These are phyloP conservation scores for Carex myosuroides DNA, from an alignment of 176 grass and related monocot species.

Conservation along the genomic window DNA sequence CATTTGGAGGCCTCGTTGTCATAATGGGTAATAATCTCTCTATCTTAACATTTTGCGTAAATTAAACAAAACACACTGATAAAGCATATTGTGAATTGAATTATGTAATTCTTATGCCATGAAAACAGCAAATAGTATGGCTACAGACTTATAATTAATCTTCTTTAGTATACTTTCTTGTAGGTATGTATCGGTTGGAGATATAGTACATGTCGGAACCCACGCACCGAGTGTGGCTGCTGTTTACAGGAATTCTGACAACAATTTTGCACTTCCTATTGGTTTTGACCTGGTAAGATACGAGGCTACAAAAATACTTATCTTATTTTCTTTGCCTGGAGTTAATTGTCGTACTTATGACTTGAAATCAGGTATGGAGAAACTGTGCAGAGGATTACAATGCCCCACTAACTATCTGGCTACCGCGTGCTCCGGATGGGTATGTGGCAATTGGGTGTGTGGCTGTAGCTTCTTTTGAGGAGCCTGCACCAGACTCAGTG, in stretches of 20 bases:
- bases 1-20: conserved; percentile 76
- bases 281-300: conserved; percentile 85
- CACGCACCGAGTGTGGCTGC: conserved; percentile 55
- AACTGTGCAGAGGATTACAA: conserved; percentile 76
- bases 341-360: not conserved
- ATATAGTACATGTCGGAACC: conserved; percentile 70
- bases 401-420: conserved; percentile 65
- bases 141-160: not conserved
- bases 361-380: conserved; percentile 74
- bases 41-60: conserved; percentile 17
- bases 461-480: conserved; percentile 52
- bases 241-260: conserved; percentile 57
- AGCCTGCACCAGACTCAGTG: conserved; percentile 47
- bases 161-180: conserved; percentile 16
- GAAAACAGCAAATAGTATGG: not conserved
- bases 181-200: conserved; percentile 86
- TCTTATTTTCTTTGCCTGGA: not conserved
- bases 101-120: not conserved
- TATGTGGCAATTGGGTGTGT: conserved; percentile 73
- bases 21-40: conserved; percentile 57
- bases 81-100: not conserved
- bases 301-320: not conserved
- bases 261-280: conserved; percentile 73
- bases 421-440: conserved; percentile 73
- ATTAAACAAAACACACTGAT: not conserved